These are phyloP conservation scores for Cocos nucifera DNA, from an alignment of 176 grass and related monocot species.

Conservation along the genomic window DNA sequence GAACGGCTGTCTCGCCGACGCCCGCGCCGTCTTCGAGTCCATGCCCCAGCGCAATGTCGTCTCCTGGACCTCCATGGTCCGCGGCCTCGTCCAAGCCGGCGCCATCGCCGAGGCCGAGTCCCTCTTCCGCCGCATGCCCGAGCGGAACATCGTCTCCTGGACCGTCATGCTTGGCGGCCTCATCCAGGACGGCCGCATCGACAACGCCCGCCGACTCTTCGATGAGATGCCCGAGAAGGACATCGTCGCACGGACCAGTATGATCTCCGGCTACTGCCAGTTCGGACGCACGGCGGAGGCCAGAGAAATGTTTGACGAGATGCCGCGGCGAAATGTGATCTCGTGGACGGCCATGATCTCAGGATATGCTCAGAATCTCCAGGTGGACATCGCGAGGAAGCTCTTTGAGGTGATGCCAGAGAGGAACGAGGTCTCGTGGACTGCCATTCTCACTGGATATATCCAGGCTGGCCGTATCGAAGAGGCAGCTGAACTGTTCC, in stretches of 20 bases:
- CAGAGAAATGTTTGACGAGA: constrained; percentile 48
- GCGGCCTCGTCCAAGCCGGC: constrained; percentile 52
- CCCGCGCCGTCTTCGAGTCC: constrained; percentile 34
- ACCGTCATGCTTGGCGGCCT: constrained; percentile 49
- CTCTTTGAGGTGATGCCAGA: constrained; percentile 82
- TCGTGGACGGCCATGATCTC: constrained; percentile 71
- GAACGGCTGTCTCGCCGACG: no score
- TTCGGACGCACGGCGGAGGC: constrained; percentile 35
- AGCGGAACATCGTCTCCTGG: constrained; percentile 61
- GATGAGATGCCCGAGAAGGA: constrained; percentile 59
- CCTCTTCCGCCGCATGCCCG: constrained; percentile 60
- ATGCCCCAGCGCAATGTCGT: constrained; percentile 52
- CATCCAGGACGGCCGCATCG: constrained; percentile 31
- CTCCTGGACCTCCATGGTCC: constrained; percentile 58
- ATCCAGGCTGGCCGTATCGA: constrained; percentile 37
- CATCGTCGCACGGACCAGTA: constrained; percentile 46
- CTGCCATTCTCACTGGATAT: constrained; percentile 53
- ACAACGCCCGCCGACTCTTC: constrained; percentile 47
- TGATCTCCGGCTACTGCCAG: constrained; percentile 56
- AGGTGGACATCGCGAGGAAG: constrained; percentile 49
- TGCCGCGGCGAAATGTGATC: constrained; percentile 63
- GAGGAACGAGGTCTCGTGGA: constrained; percentile 65
- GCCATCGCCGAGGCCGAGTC: constrained; percentile 37
- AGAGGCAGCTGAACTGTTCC: constrained; percentile 48
- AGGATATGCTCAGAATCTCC: constrained; percentile 36